Evolutionary conservation across 129 eudicot species (phyloP).

Genomic region (Ambrosia trifida): DNA sequence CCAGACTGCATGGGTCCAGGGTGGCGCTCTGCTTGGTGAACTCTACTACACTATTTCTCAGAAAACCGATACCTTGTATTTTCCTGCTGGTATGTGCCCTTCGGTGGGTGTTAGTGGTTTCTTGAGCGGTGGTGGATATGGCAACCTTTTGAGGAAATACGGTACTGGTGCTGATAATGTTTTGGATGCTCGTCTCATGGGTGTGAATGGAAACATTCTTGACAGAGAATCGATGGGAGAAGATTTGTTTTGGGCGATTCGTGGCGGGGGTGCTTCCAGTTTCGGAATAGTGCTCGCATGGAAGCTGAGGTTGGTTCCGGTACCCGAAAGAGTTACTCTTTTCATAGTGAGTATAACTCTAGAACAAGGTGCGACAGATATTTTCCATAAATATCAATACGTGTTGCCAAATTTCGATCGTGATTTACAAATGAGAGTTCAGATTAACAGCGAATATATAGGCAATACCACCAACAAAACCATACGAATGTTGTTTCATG

Average conservation of each 20-base stretch:
- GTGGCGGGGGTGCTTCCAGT: conserved; percentile 32
- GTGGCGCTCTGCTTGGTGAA: too few relatives aligned
- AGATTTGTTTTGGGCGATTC: conserved; percentile 37
- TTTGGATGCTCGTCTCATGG: neutral
- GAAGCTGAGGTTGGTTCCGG: conserved; percentile 32
- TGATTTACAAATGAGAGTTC: conserved; percentile 22
- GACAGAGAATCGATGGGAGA: conserved; percentile 28
- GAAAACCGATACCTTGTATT: neutral
- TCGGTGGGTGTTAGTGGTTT: neutral
- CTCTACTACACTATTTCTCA: too few relatives aligned
- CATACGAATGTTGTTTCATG: neutral
- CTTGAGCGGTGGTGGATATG: conserved; percentile 13
- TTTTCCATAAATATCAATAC: conserved; percentile 24
- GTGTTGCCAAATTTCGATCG: neutral
- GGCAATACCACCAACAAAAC: conserved; percentile 16
- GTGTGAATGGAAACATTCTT: neutral
- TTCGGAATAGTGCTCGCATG: conserved; percentile 36
- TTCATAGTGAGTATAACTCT: conserved; percentile 13
- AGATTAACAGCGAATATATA: neutral
- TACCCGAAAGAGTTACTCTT: conserved; percentile 25
- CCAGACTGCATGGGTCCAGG: too few relatives aligned
- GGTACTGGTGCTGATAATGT: conserved; percentile 8
- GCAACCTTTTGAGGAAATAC: neutral
- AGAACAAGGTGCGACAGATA: conserved; percentile 18
- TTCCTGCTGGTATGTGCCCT: neutral